Conservation (phyloP, 768 basidiomycete species). For the Naganishia antarctica region DNA sequence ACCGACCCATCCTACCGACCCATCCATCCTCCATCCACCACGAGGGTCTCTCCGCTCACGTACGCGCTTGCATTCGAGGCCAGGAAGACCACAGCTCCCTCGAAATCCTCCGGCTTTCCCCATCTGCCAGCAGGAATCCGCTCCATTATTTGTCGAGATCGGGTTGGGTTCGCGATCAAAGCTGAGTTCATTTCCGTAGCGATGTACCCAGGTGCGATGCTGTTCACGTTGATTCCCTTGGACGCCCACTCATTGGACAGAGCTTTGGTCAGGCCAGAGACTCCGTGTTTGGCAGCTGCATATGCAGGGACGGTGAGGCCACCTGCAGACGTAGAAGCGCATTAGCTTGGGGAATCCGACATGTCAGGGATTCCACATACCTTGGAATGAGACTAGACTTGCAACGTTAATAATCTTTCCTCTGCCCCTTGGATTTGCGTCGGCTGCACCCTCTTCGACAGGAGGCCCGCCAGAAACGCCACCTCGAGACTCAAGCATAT, state of each 20-base stretch:
- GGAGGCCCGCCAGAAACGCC: constrained; percentile 46
- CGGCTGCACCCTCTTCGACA: constrained; percentile 38
- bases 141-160: constrained; percentile 66
- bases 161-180: constrained; percentile 61
- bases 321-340: constrained; percentile 38
- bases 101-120: constrained; percentile 69
- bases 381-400: constrained; percentile 51
- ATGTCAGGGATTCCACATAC: constrained; percentile 27
- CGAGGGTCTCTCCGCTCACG: constrained; percentile 59
- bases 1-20: constrained; percentile 25
- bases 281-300: constrained; percentile 78
- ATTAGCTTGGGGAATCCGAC: too few species aligned
- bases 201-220: constrained; percentile 81
- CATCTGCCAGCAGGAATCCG: constrained; percentile 68
- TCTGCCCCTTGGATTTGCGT: constrained; percentile 50
- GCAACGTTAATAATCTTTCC: constrained; percentile 70
- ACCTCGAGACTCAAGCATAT: constrained; percentile 69
- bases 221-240: constrained; percentile 85
- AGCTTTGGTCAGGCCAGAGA: constrained; percentile 67
- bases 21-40: constrained; percentile 67
- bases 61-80: constrained; percentile 67
- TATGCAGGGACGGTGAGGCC: constrained; percentile 80
- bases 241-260: constrained; percentile 89
- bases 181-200: constrained; percentile 75
- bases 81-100: constrained; percentile 65